Conservation (phyloP, 1,284 basidiomycete genomes). For the Fomes fomentarius region DNA sequence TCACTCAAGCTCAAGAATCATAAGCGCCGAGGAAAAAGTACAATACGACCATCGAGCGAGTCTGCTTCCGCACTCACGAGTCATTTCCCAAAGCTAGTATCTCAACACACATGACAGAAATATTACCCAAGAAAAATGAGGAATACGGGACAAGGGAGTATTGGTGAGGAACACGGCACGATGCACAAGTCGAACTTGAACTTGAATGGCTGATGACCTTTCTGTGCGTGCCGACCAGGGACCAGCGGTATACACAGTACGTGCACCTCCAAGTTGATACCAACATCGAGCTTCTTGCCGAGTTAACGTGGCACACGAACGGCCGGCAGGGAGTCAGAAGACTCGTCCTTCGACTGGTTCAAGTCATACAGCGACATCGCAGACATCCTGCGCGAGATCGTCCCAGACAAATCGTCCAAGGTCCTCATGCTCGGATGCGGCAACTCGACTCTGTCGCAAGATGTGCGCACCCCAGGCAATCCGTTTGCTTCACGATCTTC, state of each 20-base stretch:
- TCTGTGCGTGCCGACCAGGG: too few relatives aligned
- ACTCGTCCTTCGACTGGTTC: conserved; percentile 85
- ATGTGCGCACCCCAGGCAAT: conserved; percentile 43
- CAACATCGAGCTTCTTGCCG: not conserved
- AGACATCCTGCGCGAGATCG: conserved; percentile 56
- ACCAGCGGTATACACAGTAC: conserved; percentile 72
- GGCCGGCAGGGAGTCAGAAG: conserved; percentile 66
- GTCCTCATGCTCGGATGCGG: conserved; percentile 93
- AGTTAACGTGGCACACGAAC: too few relatives aligned
- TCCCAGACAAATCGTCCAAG: conserved; percentile 65
- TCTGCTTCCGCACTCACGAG: not conserved
- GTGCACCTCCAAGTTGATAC: too few relatives aligned
- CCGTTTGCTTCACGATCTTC: too few relatives aligned
- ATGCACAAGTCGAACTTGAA: too few relatives aligned
- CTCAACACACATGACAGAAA: conserved; percentile 29
- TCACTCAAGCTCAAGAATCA: too few relatives aligned
- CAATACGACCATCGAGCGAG: not conserved
- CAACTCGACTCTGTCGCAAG: conserved; percentile 81
- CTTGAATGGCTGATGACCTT: too few relatives aligned
- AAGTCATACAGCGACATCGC: conserved; percentile 75
- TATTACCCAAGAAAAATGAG: conserved; percentile 69
- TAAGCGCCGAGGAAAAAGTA: conserved; percentile 16
- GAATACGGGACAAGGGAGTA: conserved; percentile 78
- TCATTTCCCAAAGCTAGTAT: conserved; percentile 5
- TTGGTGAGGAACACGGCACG: conserved; percentile 49